Conservation (phyloP, 345 rosid species). For the Populus ilicifolia region DNA sequence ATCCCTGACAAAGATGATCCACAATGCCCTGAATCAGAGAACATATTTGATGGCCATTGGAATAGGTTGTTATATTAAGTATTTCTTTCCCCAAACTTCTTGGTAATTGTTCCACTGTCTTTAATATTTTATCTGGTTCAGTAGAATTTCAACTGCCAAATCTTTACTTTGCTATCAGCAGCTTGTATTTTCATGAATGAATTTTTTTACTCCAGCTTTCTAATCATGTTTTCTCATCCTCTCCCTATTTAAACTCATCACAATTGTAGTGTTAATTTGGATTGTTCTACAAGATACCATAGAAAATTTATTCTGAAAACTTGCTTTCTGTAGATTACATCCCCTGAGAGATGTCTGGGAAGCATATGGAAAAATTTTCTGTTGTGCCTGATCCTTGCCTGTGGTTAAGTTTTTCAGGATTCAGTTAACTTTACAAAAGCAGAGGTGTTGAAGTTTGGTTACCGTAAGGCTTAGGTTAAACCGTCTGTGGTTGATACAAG, state of each 20-base stretch:
- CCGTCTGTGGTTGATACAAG: background rate
- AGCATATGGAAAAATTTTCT: background rate
- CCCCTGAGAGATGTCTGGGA: background rate
- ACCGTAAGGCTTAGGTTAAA: background rate
- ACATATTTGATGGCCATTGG: constrained; percentile 58
- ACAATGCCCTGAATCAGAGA: constrained; percentile 58
- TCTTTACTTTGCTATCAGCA: background rate
- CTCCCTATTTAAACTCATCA: background rate
- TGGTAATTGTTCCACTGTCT: constrained; percentile 11
- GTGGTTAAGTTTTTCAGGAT: background rate
- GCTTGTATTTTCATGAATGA: background rate
- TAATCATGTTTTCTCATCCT: background rate
- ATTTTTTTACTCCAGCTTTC: background rate
- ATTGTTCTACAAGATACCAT: background rate
- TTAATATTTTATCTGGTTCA: constrained; percentile 1
- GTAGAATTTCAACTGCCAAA: constrained; percentile 3
- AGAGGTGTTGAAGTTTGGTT: too few relatives aligned
- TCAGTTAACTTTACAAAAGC: background rate
- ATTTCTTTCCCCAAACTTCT: constrained; percentile 15
- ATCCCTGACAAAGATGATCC: constrained; percentile 72
- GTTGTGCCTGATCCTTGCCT: background rate
- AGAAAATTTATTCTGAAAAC: background rate
- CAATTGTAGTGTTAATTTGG: background rate
- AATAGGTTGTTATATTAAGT: constrained; percentile 48
- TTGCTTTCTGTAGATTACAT: background rate